A percentile compares a stretch with the other conserved stretches of the same genome.
These are phyloP conservation scores for Colletotrichum noveboracense DNA, from an alignment of 2,329 filamentous ascomycete species.

Conservation along the genomic window DNA sequence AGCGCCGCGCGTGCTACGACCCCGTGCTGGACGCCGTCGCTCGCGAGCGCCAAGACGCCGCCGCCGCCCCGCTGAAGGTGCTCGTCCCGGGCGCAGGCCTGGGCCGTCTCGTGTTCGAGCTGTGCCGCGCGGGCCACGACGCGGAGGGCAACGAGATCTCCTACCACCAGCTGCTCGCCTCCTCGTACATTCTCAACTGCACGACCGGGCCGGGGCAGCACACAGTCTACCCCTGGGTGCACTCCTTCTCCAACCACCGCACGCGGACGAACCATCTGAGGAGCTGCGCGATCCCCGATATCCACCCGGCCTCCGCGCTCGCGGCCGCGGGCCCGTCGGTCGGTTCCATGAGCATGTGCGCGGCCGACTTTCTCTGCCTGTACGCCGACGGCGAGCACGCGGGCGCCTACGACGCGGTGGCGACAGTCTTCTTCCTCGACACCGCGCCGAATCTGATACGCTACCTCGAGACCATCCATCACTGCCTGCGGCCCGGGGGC, in stretches of 20 bases:
- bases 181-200: constrained; percentile 75
- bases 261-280: constrained; percentile 77
- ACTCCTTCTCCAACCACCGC: constrained; percentile 86
- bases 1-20: constrained; percentile 78
- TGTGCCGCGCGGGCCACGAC: constrained; percentile 74
- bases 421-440: constrained; percentile 95
- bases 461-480: constrained; percentile 83
- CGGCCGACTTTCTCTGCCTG: constrained; percentile 89
- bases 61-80: constrained; percentile 59
- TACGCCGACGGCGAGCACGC: constrained; percentile 71
- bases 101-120: constrained; percentile 86
- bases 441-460: constrained; percentile 92
- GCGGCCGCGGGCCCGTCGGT: constrained; percentile 31
- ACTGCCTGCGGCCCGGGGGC: constrained; percentile 79
- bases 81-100: constrained; percentile 91
- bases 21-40: constrained; percentile 74
- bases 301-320: constrained; percentile 70
- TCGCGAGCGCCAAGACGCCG: constrained; percentile 23
- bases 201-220: constrained; percentile 67
- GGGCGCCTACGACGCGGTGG: constrained; percentile 78
- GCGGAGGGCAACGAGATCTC: constrained; percentile 95
- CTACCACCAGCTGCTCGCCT: constrained; percentile 93
- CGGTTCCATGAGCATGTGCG: constrained; percentile 89
- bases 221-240: constrained; percentile 82
- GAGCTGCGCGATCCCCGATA: constrained; percentile 77